Conservation (phyloP, 2,329 filamentous ascomycete genomes). For the Incumbomyces lentus region DNA sequence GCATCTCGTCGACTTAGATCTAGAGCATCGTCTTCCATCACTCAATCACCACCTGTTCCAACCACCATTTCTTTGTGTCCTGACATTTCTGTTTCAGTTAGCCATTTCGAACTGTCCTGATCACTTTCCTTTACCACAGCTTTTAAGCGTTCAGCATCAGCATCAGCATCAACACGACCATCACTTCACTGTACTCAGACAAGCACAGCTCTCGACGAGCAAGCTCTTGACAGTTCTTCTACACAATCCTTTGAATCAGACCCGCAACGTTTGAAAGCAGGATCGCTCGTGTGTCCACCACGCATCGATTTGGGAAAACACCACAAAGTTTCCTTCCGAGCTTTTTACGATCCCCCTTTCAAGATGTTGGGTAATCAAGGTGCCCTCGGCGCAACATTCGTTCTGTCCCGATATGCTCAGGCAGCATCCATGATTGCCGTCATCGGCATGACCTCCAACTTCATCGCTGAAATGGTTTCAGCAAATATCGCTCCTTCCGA, state of each 20-base stretch:
- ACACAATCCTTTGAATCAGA: neutral
- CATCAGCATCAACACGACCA: conserved; percentile 5
- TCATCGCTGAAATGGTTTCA: conserved; percentile 64
- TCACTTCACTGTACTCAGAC: too few species aligned
- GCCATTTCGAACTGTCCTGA: neutral
- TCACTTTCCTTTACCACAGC: neutral
- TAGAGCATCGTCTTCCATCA: neutral
- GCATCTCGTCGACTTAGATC: neutral
- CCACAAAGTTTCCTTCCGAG: neutral
- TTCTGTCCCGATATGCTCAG: conserved; percentile 61
- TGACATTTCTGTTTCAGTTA: neutral
- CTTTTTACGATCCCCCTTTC: conserved; percentile 6
- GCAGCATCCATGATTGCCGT: conserved; percentile 61
- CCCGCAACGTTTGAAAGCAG: too few species aligned
- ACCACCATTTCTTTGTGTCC: conserved; percentile 3
- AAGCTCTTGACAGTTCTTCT: conserved; percentile 1
- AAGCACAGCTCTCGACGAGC: conserved; percentile 6
- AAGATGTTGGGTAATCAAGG: conserved; percentile 42
- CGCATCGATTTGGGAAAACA: neutral
- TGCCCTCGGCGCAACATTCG: conserved; percentile 69
- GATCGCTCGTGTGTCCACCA: neutral
- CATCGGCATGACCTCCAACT: conserved; percentile 72
- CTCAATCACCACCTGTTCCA: neutral
- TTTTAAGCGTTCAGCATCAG: neutral
- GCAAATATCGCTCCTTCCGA: conserved; percentile 56